Percentiles rank a stretch among this genome's conserved stretches.
Conservation (phyloP, 192 early-diverging fungal genomes). For the Anaeromyces robustus region DNA sequence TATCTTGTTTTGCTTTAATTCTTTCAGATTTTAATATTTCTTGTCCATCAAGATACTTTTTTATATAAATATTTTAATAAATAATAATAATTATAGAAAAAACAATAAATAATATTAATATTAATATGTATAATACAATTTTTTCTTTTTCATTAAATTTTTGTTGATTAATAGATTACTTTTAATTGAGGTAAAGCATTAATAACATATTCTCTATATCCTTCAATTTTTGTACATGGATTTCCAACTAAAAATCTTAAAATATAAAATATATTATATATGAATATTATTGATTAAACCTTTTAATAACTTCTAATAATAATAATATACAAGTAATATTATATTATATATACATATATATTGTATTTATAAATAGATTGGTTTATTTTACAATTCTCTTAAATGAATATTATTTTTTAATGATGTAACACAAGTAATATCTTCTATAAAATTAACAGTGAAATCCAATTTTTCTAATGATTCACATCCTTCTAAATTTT, state of each 20-base stretch:
- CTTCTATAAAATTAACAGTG: slow-evolving; percentile 42
- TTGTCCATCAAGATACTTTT: slow-evolving; percentile 27
- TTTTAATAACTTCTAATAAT: too few relatives aligned
- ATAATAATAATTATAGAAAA: too few relatives aligned
- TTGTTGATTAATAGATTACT: slow-evolving; percentile 7
- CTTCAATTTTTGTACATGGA: slow-evolving; percentile 25
- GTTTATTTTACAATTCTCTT: slow-evolving; percentile 21
- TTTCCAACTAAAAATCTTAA: slow-evolving; percentile 33
- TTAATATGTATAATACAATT: too few relatives aligned
- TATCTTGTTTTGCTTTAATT: slow-evolving; percentile 23
- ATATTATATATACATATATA: too few relatives aligned
- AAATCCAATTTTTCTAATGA: slow-evolving; percentile 33
- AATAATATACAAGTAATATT: too few relatives aligned
- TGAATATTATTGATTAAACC: too few relatives aligned
- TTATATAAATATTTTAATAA: too few relatives aligned
- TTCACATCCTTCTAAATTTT: slow-evolving; percentile 41
- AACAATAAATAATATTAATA: too few relatives aligned
- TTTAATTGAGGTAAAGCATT: slow-evolving; percentile 31
- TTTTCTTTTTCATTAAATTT: neutral
- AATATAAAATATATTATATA: neutral
- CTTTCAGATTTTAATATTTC: slow-evolving; percentile 38
- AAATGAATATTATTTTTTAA: slow-evolving; percentile 19
- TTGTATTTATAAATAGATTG: too few relatives aligned
- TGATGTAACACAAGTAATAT: slow-evolving; percentile 23
- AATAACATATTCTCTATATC: slow-evolving; percentile 34